Evolutionary conservation across 441 rosid genomes (phyloP).

Genomic region (Euphorbia corollata): DNA sequence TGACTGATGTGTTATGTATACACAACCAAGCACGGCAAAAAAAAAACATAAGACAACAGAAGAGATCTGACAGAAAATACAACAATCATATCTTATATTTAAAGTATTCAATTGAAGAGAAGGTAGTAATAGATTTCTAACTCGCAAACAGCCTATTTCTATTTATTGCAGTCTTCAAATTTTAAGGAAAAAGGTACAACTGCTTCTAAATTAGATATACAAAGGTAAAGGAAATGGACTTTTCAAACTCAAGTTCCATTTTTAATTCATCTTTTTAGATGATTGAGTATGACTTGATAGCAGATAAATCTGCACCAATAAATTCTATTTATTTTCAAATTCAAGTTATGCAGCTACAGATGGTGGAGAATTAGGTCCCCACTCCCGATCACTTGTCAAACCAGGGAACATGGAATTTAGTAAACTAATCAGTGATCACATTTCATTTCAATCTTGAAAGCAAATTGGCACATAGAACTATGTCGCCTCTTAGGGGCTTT

Average conservation of each 20-base stretch:
- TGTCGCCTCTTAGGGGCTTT: neutral
- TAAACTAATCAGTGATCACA: neutral
- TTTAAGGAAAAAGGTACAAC: neutral
- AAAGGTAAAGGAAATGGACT: neutral
- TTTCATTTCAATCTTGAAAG: neutral
- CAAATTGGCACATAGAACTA: neutral
- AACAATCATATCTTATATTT: neutral
- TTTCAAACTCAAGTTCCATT: neutral
- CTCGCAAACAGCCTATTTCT: neutral
- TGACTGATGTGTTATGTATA: neutral
- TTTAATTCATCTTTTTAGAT: neutral
- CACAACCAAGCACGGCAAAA: neutral
- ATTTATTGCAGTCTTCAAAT: neutral
- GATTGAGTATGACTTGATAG: neutral
- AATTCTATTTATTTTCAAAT: neutral
- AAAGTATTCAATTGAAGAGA: neutral
- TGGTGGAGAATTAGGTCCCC: neutral
- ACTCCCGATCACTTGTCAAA: neutral
- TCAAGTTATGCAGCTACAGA: neutral
- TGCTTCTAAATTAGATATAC: neutral
- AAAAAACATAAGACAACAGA: neutral
- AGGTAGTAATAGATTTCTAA: neutral
- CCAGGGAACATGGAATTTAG: neutral
- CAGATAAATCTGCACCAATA: neutral
- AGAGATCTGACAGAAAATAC: neutral